Percentiles rank a stretch among this genome's conserved stretches.
Evolutionary conservation across 2,329 filamentous ascomycete genomes (phyloP).

Genomic region (Chlorencoelia australis): DNA sequence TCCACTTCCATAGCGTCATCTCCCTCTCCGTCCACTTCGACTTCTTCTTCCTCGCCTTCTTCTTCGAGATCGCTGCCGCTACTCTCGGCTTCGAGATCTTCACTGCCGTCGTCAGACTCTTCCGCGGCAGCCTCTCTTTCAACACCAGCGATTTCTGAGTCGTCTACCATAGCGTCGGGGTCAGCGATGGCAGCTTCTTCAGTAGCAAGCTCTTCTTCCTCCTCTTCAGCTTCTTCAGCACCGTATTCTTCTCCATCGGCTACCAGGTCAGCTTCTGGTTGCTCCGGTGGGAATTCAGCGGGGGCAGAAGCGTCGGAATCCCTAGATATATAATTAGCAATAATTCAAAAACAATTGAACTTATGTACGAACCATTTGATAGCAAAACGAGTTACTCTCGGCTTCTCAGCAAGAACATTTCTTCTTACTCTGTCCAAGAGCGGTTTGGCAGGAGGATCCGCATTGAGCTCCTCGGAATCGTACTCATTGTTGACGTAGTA

Average conservation of each 20-base stretch:
- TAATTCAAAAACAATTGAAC: too few species aligned
- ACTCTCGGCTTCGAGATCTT: slow-evolving; percentile 70
- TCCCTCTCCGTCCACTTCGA: slow-evolving; percentile 31
- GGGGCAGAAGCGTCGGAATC: slow-evolving; percentile 96
- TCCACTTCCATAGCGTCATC: slow-evolving; percentile 43
- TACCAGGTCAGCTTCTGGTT: slow-evolving; percentile 83
- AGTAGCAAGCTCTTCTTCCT: slow-evolving; percentile 53
- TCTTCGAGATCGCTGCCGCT: slow-evolving; percentile 50
- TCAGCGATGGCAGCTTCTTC: slow-evolving; percentile 39
- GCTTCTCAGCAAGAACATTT: slow-evolving; percentile 94
- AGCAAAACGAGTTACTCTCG: slow-evolving; percentile 89
- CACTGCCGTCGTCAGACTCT: slow-evolving; percentile 65
- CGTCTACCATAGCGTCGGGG: slow-evolving; percentile 43
- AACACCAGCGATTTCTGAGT: slow-evolving; percentile 66
- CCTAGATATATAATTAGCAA: slow-evolving; percentile 41
- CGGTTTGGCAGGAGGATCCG: slow-evolving; percentile 85
- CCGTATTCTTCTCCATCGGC: slow-evolving; percentile 87
- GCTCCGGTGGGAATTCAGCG: slow-evolving; percentile 91
- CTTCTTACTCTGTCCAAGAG: slow-evolving; percentile 85
- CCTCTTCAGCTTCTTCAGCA: slow-evolving; percentile 73
- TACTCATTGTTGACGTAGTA: slow-evolving; percentile 99
- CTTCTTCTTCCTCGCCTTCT: slow-evolving; percentile 41
- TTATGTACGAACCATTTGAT: slow-evolving; percentile 78
- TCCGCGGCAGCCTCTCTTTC: slow-evolving; percentile 48
- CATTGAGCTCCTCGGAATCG: slow-evolving; percentile 77